phyloP scores from a whole-genome alignment of 2,329 filamentous ascomycete species.

The Didymella pinodella region DNA sequence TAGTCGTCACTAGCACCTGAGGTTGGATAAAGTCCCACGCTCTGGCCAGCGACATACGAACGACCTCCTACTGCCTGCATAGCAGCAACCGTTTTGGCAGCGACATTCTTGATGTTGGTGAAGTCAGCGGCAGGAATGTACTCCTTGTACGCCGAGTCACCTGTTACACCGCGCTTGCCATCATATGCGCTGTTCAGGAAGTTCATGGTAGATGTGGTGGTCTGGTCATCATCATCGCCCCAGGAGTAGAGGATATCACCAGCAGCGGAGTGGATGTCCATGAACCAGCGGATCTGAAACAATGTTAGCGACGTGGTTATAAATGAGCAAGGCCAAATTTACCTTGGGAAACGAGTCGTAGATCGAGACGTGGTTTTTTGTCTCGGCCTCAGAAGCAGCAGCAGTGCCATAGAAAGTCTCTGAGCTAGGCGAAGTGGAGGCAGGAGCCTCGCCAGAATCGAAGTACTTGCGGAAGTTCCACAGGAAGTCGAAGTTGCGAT shows the following conservation, averaged over 20 bases:
- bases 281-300: conserved; percentile 60
- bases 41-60: conserved; percentile 42
- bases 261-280: conserved; percentile 65
- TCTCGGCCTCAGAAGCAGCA: conserved; percentile 65
- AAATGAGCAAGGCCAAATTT: background rate
- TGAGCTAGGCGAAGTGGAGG: conserved; percentile 55
- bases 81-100: conserved; percentile 44
- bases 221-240: conserved; percentile 65
- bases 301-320: background rate
- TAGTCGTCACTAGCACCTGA: conserved; percentile 53
- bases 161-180: conserved; percentile 58
- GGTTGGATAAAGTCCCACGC: conserved; percentile 51
- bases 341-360: conserved; percentile 58
- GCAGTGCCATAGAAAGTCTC: conserved; percentile 61
- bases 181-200: conserved; percentile 63
- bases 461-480: conserved; percentile 64
- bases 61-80: conserved; percentile 52
- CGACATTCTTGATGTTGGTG: conserved; percentile 46
- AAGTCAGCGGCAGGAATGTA: conserved; percentile 50
- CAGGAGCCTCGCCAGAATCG: conserved; percentile 47
- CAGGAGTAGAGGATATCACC: conserved; percentile 64
- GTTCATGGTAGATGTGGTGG: conserved; percentile 56
- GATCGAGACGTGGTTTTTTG: conserved; percentile 62
- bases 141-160: conserved; percentile 62
- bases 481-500: conserved; percentile 60